These are phyloP conservation scores for Elsinoe ampelina DNA, from an alignment of 2,329 filamentous ascomycete genomes.

Conservation along the genomic window DNA sequence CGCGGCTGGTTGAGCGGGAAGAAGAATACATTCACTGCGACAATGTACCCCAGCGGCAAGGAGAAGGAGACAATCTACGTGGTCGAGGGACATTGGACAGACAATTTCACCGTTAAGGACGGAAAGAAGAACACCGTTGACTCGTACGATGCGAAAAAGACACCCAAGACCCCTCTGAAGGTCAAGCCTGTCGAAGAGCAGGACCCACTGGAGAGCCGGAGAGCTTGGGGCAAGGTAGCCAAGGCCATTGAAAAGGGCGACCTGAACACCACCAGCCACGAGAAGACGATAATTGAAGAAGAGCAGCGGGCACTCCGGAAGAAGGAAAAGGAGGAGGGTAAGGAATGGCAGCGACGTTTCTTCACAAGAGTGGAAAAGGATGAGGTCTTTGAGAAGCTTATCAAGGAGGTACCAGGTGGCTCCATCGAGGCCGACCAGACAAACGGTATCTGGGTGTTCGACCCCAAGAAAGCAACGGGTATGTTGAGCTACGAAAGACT, in stretches of 20 bases:
- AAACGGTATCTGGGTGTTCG: conserved; percentile 61
- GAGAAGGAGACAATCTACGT: conserved; percentile 71
- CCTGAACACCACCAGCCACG: conserved; percentile 66
- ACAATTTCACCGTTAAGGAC: conserved; percentile 67
- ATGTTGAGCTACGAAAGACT: neutral
- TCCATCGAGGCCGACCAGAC: conserved; percentile 54
- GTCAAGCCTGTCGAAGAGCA: conserved; percentile 68
- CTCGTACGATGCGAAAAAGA: conserved; percentile 38
- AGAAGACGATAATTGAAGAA: conserved; percentile 87
- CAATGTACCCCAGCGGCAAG: conserved; percentile 58
- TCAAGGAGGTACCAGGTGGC: conserved; percentile 34
- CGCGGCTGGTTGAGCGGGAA: conserved; percentile 93
- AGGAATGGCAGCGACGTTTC: conserved; percentile 74
- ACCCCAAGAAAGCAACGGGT: conserved; percentile 41
- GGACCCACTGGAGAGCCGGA: conserved; percentile 76
- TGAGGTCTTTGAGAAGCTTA: conserved; percentile 41
- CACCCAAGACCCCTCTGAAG: conserved; percentile 54
- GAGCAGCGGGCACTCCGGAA: conserved; percentile 69
- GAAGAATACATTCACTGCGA: conserved; percentile 81
- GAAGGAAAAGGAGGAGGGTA: conserved; percentile 64
- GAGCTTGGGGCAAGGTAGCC: conserved; percentile 81
- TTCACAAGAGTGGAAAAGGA: conserved; percentile 47
- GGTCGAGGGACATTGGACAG: conserved; percentile 85
- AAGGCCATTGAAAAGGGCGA: conserved; percentile 71
- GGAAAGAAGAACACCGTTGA: conserved; percentile 43